Evolutionary conservation across 768 basidiomycete species (phyloP), one percentile per base, ranked within the genome.

Genomic region (Boletus rubescentipes): DNA sequence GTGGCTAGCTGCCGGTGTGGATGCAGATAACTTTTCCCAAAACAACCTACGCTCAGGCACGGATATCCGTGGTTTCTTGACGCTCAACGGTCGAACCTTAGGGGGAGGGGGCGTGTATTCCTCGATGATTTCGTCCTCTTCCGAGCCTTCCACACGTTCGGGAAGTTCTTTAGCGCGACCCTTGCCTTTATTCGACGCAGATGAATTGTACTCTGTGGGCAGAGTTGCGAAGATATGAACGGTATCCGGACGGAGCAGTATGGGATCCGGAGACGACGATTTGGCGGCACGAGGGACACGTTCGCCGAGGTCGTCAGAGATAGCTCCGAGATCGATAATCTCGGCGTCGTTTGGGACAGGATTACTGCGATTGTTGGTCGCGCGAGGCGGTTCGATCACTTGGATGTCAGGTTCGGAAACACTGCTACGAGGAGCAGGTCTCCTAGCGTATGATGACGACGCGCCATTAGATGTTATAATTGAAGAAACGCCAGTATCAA

Each of bases 211-310:
- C 21, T 47, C 34, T 12, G 37, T 31, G n/a, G 69, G 71, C 42
- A 9, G 49, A 18, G 49, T 67, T 7, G 64, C 51, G 36, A 70
- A 72, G 15, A 44, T 9, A 49, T 72, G 69, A 14, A 2, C 0
- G 11, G 16, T 3, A 51, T 15, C 2, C 9, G 2, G 0, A n/a
- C 23, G 14, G 2, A 43, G 15, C 1, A 55, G 6, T 47, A 65
- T 2, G 36, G 67, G 67, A 44, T 71, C 69, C 10, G 69, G 64
- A 26, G 67, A 69, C 11, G 67, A 58, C 8, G 57, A 40, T 29
- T 30, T 41, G 18, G 21, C 26, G 15, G 10, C 7, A 50, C 59
- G 60, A 51, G 51, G 8, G n/a, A 72, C n/a, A 39, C 2, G 60
- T 31, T 59, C 49, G 4, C 67, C 65, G 2, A 63, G 32, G 32